Conservation (phyloP, 257 asterid genomes). For the Gentiana dahurica region DNA sequence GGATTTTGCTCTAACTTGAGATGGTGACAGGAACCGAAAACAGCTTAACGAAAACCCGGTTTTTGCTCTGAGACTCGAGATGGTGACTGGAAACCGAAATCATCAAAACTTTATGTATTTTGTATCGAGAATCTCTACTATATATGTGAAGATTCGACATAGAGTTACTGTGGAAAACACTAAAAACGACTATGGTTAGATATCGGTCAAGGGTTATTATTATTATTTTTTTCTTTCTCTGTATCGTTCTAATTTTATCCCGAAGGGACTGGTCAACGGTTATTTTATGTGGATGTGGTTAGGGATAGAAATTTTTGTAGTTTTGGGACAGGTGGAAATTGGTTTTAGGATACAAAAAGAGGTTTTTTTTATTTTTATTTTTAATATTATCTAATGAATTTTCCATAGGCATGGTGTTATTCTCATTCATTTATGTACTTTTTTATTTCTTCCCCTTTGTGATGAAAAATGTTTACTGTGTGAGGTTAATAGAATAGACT, state of each 20-base stretch:
- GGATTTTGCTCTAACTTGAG: no score
- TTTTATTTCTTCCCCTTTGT: no score
- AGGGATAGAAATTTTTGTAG: constrained; percentile 53
- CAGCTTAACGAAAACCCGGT: no score
- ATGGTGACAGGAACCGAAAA: no score
- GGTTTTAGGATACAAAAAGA: constrained; percentile 31
- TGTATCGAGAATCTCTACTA: neutral
- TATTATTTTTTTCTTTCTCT: neutral
- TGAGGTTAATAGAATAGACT: no score
- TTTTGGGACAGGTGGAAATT: constrained; percentile 34
- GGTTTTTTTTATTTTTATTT: constrained; percentile 4
- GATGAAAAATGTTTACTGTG: no score
- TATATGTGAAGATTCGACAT: neutral
- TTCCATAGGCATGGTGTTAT: constrained; percentile 35
- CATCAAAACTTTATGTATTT: constrained; percentile 1
- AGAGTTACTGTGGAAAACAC: constrained; percentile 2
- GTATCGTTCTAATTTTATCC: neutral
- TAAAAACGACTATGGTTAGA: constrained; percentile 3
- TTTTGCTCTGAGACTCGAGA: no score
- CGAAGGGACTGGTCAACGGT: neutral
- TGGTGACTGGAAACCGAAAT: neutral
- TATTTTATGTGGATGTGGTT: constrained; percentile 3
- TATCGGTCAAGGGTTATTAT: constrained; percentile 12
- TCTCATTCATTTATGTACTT: constrained; percentile 35
- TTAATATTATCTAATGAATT: constrained; percentile 11